Percentiles rank a stretch among this genome's conserved stretches.
Evolutionary conservation across 2,329 filamentous ascomycete genomes (phyloP).

Genomic region (Penicillium sp.): DNA sequence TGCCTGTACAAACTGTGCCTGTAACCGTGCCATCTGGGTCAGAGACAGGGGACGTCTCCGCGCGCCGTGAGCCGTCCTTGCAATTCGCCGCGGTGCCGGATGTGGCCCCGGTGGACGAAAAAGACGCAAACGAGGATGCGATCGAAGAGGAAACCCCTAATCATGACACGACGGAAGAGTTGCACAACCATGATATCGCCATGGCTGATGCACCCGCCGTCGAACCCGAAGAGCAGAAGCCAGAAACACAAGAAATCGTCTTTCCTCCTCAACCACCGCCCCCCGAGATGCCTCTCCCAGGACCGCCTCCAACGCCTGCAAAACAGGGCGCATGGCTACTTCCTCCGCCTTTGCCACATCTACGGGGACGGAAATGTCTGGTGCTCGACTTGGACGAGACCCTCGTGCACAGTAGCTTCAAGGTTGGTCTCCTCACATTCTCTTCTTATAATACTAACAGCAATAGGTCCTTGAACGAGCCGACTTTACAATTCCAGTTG

Average conservation of each 20-base stretch:
- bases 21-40: constrained; percentile 17
- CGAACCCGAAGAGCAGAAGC: constrained; percentile 47
- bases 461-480: constrained; percentile 89
- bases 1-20: constrained; percentile 24
- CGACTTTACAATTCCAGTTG: constrained; percentile 97
- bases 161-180: constrained; percentile 11
- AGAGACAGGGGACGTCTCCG: constrained; percentile 24
- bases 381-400: constrained; percentile 96
- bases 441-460: constrained; percentile 17
- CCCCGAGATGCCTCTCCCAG: constrained; percentile 50
- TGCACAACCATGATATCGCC: constrained; percentile 53
- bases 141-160: constrained; percentile 4
- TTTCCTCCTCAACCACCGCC: constrained; percentile 45
- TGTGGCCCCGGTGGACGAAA: background rate
- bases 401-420: constrained; percentile 96
- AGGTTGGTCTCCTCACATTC: constrained; percentile 55
- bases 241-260: constrained; percentile 36
- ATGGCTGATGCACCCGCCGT: constrained; percentile 57
- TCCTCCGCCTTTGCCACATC: constrained; percentile 73
- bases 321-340: constrained; percentile 64
- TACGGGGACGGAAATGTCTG: constrained; percentile 86
- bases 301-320: constrained; percentile 42
- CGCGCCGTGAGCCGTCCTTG: constrained; percentile 15
- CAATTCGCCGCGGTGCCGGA: background rate
- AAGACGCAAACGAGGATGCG: constrained; percentile 5